Percentiles rank a stretch among this genome's conserved stretches.
These are phyloP conservation scores for Gentiana straminea DNA, from an alignment of 257 asterid species.

Conservation along the genomic window DNA sequence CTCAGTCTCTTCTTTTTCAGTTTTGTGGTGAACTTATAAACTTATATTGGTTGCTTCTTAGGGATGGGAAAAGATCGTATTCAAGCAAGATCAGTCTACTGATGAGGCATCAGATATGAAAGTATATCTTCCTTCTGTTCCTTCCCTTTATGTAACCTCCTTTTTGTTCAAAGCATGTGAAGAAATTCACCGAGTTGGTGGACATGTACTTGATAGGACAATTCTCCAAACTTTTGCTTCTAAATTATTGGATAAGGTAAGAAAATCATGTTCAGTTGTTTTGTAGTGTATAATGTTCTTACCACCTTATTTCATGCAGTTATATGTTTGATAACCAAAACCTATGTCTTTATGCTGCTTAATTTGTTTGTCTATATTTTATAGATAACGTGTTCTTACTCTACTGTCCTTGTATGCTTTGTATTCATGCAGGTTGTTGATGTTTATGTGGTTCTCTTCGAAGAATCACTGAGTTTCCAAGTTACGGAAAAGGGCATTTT, in stretches of 20 bases:
- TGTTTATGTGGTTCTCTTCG: constrained; percentile 63
- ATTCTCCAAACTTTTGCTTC: constrained; percentile 79
- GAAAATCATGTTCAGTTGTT: constrained; percentile 6
- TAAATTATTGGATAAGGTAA: constrained; percentile 69
- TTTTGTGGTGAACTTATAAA: constrained; percentile 8
- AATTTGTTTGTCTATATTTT: neutral
- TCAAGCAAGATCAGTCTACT: constrained; percentile 66
- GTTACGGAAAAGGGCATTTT: constrained; percentile 83
- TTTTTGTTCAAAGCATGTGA: constrained; percentile 78
- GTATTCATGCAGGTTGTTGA: constrained; percentile 38
- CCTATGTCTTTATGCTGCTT: neutral
- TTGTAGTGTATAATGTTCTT: neutral
- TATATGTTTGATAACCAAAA: neutral
- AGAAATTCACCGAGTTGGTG: constrained; percentile 94
- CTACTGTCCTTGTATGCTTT: neutral
- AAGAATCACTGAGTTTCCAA: constrained; percentile 39
- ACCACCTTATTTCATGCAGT: neutral
- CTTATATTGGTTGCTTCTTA: constrained; percentile 22
- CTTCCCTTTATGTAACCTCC: constrained; percentile 72
- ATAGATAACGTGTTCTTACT: neutral
- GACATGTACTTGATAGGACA: constrained; percentile 81
- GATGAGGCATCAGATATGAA: constrained; percentile 73
- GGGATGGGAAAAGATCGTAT: constrained; percentile 98
- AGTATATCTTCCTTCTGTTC: constrained; percentile 93
- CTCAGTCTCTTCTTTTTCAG: constrained; percentile 2